phyloP scores from a whole-genome alignment of 2,329 filamentous ascomycete species.

The Nemania sp. region DNA sequence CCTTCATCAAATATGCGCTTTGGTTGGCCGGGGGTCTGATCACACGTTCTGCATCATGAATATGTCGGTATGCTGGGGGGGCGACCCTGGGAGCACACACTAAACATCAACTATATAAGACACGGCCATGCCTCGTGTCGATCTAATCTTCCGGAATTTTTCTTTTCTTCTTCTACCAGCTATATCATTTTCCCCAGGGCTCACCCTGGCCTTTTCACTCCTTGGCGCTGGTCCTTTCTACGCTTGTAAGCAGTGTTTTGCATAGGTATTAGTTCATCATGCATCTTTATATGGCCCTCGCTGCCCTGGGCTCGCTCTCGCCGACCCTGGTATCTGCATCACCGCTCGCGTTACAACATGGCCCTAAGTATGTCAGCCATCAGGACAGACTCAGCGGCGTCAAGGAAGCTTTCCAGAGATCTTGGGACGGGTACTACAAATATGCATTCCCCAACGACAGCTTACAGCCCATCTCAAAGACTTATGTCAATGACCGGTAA shows the following conservation, averaged over 20 bases:
- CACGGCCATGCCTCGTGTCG: conserved; percentile 16
- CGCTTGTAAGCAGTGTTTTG: conserved; percentile 15
- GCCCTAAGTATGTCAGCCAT: conserved; percentile 38
- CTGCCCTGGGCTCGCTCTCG: conserved; percentile 29
- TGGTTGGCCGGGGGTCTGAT: conserved; percentile 8
- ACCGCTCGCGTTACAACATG: conserved; percentile 10
- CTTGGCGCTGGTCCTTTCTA: conserved; percentile 14
- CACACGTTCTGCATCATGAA: conserved; percentile 17
- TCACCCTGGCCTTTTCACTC: conserved; percentile 22
- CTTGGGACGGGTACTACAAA: conserved; percentile 73
- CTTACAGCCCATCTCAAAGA: conserved; percentile 68
- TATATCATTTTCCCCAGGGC: conserved; percentile 3
- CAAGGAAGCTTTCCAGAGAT: conserved; percentile 68
- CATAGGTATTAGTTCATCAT: conserved; percentile 29
- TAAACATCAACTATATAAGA: conserved; percentile 24
- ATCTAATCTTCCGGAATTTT: too few species aligned
- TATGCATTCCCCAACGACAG: conserved; percentile 81
- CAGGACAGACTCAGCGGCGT: conserved; percentile 59
- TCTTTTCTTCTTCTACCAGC: conserved; percentile 5
- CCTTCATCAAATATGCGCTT: conserved; percentile 7
- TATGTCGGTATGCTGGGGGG: conserved; percentile 12
- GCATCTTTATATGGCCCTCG: conserved; percentile 30
- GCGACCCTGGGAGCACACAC: too few species aligned
- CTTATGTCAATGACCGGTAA: conserved; percentile 70
- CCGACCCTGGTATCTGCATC: conserved; percentile 29